Evolutionary conservation across 768 basidiomycete species (phyloP).

Genomic region (Mycena chlorophos): DNA sequence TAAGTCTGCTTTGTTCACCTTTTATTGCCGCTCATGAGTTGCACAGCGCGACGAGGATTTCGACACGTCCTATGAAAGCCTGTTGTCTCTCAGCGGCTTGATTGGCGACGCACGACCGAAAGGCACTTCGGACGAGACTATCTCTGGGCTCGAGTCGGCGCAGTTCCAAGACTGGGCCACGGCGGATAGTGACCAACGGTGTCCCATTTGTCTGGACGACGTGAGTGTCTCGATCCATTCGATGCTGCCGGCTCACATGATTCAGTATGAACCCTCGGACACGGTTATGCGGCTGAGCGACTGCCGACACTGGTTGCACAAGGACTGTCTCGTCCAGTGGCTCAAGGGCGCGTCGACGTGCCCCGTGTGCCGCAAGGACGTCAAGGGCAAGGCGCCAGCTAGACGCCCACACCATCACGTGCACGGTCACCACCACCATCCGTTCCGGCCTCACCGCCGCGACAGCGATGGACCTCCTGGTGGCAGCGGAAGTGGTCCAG

Average conservation of each 20-base stretch:
- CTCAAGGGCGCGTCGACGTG: constrained; percentile 73
- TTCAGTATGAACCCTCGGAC: constrained; percentile 65
- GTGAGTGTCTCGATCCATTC: constrained; percentile 42
- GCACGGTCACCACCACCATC: constrained; percentile 5
- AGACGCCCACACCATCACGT: constrained; percentile 2
- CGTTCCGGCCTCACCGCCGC: constrained; percentile 4
- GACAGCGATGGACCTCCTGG: constrained; percentile 10
- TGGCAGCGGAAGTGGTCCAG: neutral
- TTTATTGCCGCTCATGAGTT: constrained; percentile 10
- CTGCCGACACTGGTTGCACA: constrained; percentile 82
- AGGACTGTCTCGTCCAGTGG: constrained; percentile 83
- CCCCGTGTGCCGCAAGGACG: constrained; percentile 74
- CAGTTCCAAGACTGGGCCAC: constrained; percentile 70
- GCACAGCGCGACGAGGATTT: constrained; percentile 75
- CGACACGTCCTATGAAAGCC: constrained; percentile 71
- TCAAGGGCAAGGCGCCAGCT: constrained; percentile 30
- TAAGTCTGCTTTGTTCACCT: neutral
- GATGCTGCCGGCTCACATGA: constrained; percentile 11
- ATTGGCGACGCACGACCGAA: constrained; percentile 71
- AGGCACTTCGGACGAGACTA: constrained; percentile 60
- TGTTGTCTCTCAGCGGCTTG: constrained; percentile 56
- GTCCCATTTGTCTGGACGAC: constrained; percentile 85
- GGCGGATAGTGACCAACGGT: constrained; percentile 66
- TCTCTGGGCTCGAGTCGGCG: constrained; percentile 59
- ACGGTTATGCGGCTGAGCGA: constrained; percentile 63